Evolutionary conservation across 2,329 filamentous ascomycete genomes (phyloP), one percentile per base, ranked within the genome.

Genomic region (Phoma sp.): DNA sequence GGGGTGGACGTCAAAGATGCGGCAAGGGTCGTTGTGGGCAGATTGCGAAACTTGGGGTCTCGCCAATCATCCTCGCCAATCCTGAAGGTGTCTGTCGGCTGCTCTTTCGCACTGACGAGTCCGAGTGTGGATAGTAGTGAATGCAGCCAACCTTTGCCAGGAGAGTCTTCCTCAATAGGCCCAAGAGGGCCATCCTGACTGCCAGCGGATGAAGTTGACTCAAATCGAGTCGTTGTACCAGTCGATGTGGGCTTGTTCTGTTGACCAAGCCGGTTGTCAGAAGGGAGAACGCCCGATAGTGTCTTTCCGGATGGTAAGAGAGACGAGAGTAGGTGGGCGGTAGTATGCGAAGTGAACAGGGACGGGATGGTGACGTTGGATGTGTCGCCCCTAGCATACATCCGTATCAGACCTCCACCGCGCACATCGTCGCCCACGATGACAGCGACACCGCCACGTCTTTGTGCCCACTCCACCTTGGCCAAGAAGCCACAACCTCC

Each of bases 361-460:
- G 95, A 91, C 1, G 95, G 93, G 47, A 99, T 97, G 0, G 92
- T 92, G 61, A 98, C 85, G 68, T 97, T 96, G 28, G 93, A 96
- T 3, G 93, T 96, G 71, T 98, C 93, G 30, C 93, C 95, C 67
- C 91, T 87, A n/a, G 95, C 95, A 74, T 96, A 98, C 95, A 99
- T 99, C 65, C 96, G 95, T 43, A 98, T 91, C 57, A 99, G 79
- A 29, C 90, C 90, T 4, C 92, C 93, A 37, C 93, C 93, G 57
- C 91, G 90, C 53, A 91, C 89, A 73, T 97, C 90, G 74, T 99
- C 95, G 21, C 95, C 95, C 3, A 99, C 93, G 61, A 99, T 96
- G 56, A 99, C 81, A 29, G 91, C 95, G 55, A 92, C 84, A 17
- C 90, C 95, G 20, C 95, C 95, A 68, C 95, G 86, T 57, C 92